Percentiles rank a stretch among this genome's conserved stretches.
Conservation (phyloP, 2,329 filamentous ascomycete species). For the Aspergillus sp. region DNA sequence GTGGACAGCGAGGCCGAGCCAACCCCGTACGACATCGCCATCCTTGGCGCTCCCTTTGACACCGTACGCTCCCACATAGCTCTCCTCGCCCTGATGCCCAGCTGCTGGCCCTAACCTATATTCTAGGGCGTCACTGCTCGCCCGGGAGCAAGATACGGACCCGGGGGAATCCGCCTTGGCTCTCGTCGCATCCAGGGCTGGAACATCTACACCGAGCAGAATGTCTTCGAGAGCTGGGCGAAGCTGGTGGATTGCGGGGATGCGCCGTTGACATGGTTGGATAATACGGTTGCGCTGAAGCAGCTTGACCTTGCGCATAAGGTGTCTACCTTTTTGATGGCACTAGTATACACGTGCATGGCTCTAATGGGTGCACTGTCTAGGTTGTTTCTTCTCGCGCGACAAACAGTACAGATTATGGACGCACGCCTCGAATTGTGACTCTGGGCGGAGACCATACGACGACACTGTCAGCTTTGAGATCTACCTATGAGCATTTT, state of each 20-base stretch:
- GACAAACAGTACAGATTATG: slow-evolving; percentile 41
- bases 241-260: slow-evolving; percentile 58
- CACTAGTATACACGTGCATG: neutral
- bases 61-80: slow-evolving; percentile 31
- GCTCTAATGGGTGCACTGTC: neutral
- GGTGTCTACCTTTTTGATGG: slow-evolving; percentile 21
- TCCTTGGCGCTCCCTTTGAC: slow-evolving; percentile 54
- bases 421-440: slow-evolving; percentile 47
- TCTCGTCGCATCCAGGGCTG: slow-evolving; percentile 50
- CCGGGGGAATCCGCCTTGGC: slow-evolving; percentile 52
- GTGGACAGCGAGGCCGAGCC: slow-evolving; percentile 17
- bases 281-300: slow-evolving; percentile 56
- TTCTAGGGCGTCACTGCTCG: slow-evolving; percentile 46
- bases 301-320: slow-evolving; percentile 54
- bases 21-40: slow-evolving; percentile 39
- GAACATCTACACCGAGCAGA: slow-evolving; percentile 52
- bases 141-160: slow-evolving; percentile 55
- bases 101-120: neutral
- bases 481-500: slow-evolving; percentile 51
- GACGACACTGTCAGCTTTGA: slow-evolving; percentile 53
- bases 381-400: slow-evolving; percentile 47
- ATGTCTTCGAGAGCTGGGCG: slow-evolving; percentile 49
- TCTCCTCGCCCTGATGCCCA: neutral
- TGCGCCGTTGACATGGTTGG: slow-evolving; percentile 52
- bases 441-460: slow-evolving; percentile 58